Conservation (phyloP, 495 filamentous ascomycete species). For the Platismatia glauca region DNA sequence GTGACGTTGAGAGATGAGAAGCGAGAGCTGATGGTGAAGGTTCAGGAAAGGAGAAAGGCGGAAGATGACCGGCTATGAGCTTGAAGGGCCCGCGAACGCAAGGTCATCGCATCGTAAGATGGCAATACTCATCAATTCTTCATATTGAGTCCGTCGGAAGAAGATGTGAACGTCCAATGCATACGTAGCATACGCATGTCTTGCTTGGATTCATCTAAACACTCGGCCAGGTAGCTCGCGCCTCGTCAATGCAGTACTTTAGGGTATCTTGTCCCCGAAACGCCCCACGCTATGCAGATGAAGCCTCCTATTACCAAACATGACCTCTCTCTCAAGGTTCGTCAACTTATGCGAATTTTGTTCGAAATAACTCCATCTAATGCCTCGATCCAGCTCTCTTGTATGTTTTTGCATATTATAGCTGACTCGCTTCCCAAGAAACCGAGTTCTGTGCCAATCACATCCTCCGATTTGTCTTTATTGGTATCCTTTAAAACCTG, state of each 20-base stretch:
- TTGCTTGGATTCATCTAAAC: neutral
- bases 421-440: neutral
- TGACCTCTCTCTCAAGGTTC: neutral
- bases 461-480: neutral
- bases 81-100: neutral
- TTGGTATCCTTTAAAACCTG: neutral
- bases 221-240: neutral
- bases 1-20: conserved; percentile 46
- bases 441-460: conserved; percentile 8
- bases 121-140: neutral
- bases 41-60: conserved; percentile 28
- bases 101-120: neutral
- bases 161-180: neutral
- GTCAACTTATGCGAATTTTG: neutral
- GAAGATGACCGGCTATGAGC: conserved; percentile 19
- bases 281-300: conserved; percentile 5
- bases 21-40: conserved; percentile 29
- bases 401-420: conserved; percentile 9
- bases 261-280: conserved; percentile 12
- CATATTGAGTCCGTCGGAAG: neutral
- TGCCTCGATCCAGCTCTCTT: conserved; percentile 19
- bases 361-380: conserved; percentile 19
- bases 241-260: neutral
- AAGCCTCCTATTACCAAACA: neutral
- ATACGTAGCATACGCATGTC: neutral